These are phyloP conservation scores for Leccinum ochraceum DNA, from an alignment of 768 basidiomycete species.

Conservation along the genomic window DNA sequence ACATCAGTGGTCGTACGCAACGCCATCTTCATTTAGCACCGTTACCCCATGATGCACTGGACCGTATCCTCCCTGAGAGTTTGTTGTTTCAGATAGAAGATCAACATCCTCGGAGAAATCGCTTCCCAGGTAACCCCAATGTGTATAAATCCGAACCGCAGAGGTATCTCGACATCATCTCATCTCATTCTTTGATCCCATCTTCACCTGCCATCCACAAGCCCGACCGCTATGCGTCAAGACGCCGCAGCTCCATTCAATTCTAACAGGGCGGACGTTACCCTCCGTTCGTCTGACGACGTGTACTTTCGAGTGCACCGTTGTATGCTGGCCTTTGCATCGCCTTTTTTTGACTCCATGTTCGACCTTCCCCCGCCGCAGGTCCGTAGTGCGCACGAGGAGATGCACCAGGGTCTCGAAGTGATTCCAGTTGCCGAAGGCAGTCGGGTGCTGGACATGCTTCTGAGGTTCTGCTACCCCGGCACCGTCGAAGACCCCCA, in stretches of 20 bases:
- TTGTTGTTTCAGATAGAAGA: background rate
- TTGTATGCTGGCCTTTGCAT: constrained; percentile 28
- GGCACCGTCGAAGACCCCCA: constrained; percentile 25
- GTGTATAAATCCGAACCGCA: constrained; percentile 16
- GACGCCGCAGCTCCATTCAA: constrained; percentile 44
- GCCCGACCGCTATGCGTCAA: constrained; percentile 16
- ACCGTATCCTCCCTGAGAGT: constrained; percentile 10
- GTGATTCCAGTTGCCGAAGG: constrained; percentile 34
- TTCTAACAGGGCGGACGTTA: constrained; percentile 47
- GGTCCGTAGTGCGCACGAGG: constrained; percentile 8
- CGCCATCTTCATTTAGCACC: background rate
- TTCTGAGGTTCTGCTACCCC: constrained; percentile 40
- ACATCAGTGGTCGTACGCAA: background rate
- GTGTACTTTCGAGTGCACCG: constrained; percentile 28
- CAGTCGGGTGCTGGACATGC: constrained; percentile 27
- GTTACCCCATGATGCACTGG: background rate
- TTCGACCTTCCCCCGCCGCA: constrained; percentile 32
- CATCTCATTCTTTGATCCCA: background rate
- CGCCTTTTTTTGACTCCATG: constrained; percentile 35
- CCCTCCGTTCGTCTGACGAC: constrained; percentile 51
- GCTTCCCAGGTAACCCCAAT: background rate
- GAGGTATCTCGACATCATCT: background rate
- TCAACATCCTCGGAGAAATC: background rate
- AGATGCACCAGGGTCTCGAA: constrained; percentile 19
- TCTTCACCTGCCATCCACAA: background rate